Evolutionary conservation across 768 basidiomycete species (phyloP).

Genomic region (Boletellus sp.): DNA sequence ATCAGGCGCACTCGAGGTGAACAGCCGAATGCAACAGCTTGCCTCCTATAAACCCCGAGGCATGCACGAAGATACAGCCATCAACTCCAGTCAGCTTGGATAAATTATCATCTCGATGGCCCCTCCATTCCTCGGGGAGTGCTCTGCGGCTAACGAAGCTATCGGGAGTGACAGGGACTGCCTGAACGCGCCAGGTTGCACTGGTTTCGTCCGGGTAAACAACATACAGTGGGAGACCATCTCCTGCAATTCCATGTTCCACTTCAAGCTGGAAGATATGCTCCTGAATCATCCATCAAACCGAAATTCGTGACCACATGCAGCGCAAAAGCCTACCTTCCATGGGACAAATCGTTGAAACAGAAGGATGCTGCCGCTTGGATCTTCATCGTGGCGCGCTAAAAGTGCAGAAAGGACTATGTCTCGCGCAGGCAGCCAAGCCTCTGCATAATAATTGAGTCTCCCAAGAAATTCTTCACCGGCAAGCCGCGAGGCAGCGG

Average conservation of each 20-base stretch:
- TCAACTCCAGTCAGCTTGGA: slow-evolving; percentile 70
- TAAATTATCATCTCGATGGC: slow-evolving; percentile 80
- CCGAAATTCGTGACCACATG: not conserved
- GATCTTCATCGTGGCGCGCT: slow-evolving; percentile 56
- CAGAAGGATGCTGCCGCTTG: slow-evolving; percentile 72
- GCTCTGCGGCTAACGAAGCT: slow-evolving; percentile 91
- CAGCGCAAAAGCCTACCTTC: slow-evolving; percentile 55
- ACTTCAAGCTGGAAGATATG: slow-evolving; percentile 87
- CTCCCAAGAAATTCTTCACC: slow-evolving; percentile 82
- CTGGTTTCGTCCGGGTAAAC: slow-evolving; percentile 83
- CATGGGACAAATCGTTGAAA: slow-evolving; percentile 81
- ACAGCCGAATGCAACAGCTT: slow-evolving; percentile 20
- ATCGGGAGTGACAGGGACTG: slow-evolving; percentile 76
- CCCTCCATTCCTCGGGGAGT: slow-evolving; percentile 91
- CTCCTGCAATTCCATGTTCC: slow-evolving; percentile 42
- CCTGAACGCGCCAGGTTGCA: slow-evolving; percentile 87
- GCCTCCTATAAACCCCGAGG: slow-evolving; percentile 97
- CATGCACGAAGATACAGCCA: slow-evolving; percentile 90
- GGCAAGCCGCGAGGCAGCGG: slow-evolving; percentile 73
- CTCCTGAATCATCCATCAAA: slow-evolving; percentile 46
- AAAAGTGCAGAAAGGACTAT: slow-evolving; percentile 62
- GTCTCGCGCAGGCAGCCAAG: slow-evolving; percentile 91
- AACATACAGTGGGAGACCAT: slow-evolving; percentile 70
- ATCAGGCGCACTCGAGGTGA: slow-evolving; percentile 6
- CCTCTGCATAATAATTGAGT: slow-evolving; percentile 77